Base-by-base conservation (phyloP, 306 rosid species). In the Acacia confusa region DNA sequence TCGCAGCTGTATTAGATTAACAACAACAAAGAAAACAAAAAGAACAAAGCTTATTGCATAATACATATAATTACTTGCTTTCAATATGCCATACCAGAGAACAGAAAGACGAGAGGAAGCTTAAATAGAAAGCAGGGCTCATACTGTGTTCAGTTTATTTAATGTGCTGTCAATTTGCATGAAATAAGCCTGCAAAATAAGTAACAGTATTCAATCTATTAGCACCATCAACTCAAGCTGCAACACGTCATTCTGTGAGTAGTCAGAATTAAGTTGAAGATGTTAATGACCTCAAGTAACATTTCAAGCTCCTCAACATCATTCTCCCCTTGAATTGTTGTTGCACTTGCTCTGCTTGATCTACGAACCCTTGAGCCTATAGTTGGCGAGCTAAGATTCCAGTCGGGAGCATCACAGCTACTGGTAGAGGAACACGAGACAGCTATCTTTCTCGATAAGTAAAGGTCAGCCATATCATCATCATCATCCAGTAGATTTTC, bases 401-500 rank as follows among this genome's bases (percentile, higher is more conserved):
- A 91, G 65, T 87, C 80, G 40, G 91, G 87, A 74, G 86, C 83
- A 47, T 65, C 86, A n/a, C 55, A 82, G 79, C 79, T 72, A 73
- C 89, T 87, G 9, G 44, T 32, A 22, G 96, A 83, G 72, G 97
- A 87, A 64, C 91, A 65, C 45, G 87, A 78, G 76, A 28, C 78
- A 45, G 67, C 79, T 70, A 87, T 74, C 79, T 93, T 93, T 85
- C 92, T 89, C 40, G 97, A 91, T 69, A 93, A 85, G 87, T 89
- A 93, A 82, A 93, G 97, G 71, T 93, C 94, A 27, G 92, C 94
- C 97, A 93, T 91, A 77, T 93, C 95, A 9, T 84, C 94, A 0
- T 93, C 96, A 19, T 93, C 97, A 48, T 93, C 96, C 24, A 93
- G 96, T 82, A 93, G 89, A 78, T 88, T 93, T 83, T 93, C 97